A percentile compares a stretch with the other conserved stretches of the same genome.
These are phyloP conservation scores for Raffaelea deltoideospora DNA, from an alignment of 2,329 filamentous ascomycete species.

Conservation along the genomic window DNA sequence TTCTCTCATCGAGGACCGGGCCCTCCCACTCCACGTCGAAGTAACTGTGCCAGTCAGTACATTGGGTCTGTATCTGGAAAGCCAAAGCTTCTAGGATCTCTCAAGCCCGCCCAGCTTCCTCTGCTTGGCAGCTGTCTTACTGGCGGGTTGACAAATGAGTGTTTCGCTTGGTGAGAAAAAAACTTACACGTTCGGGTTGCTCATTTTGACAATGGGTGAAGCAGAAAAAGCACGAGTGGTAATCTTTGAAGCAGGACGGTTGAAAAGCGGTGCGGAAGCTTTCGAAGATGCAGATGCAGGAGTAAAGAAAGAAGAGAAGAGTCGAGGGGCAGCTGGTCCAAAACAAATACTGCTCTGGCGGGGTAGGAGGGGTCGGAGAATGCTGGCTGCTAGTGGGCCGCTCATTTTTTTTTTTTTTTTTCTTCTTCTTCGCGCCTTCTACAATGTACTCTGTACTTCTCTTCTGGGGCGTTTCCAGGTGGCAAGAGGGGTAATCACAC, in stretches of 20 bases:
- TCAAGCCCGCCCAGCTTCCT: too few relatives aligned
- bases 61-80: too few relatives aligned
- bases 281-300: slow-evolving; percentile 9
- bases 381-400: slow-evolving; percentile 12
- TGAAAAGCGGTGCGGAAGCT: slow-evolving; percentile 17
- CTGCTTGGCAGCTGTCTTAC: too few relatives aligned
- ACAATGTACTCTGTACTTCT: too few relatives aligned
- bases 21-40: slow-evolving; percentile 65
- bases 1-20: slow-evolving; percentile 49
- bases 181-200: slow-evolving; percentile 40
- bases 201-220: slow-evolving; percentile 48
- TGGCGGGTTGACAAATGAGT: too few relatives aligned
- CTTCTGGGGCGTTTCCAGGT: too few relatives aligned
- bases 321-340: slow-evolving; percentile 17
- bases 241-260: slow-evolving; percentile 16
- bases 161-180: too few relatives aligned
- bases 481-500: too few relatives aligned
- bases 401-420: slow-evolving; percentile 4
- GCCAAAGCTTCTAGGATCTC: too few relatives aligned
- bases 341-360: slow-evolving; percentile 17
- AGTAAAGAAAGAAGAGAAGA: slow-evolving; percentile 14
- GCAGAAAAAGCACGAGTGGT: slow-evolving; percentile 19
- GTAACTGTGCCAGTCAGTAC: too few relatives aligned
- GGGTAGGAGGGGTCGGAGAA: slow-evolving; percentile 25
- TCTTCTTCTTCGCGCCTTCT: neutral